These are phyloP conservation scores for Irpex rosettiformis DNA, from an alignment of 1,284 basidiomycete genomes.

Conservation along the genomic window DNA sequence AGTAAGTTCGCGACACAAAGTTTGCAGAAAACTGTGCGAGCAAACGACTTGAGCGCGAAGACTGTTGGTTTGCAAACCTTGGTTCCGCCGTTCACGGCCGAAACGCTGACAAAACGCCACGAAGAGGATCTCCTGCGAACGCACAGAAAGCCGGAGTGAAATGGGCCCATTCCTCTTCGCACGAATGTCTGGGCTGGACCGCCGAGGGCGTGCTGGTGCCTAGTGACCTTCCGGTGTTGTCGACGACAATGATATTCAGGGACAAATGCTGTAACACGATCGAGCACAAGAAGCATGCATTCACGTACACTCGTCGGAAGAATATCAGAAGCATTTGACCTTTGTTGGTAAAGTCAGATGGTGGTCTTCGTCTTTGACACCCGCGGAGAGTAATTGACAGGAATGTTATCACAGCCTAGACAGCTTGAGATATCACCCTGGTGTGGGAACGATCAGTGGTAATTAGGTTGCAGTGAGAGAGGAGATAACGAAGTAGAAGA, in stretches of 20 bases:
- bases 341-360: not conserved
- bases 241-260: not conserved
- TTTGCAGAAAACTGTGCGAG: not conserved
- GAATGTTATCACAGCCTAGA: not conserved
- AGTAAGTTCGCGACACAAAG: not conserved
- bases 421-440: not conserved
- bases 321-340: not conserved
- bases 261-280: constrained; percentile 1
- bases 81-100: not conserved
- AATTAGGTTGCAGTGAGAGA: not conserved
- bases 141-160: not conserved
- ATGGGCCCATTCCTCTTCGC: not conserved
- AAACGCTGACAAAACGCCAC: not conserved
- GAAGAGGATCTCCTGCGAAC: not conserved
- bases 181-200: not conserved
- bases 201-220: not conserved
- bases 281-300: not conserved
- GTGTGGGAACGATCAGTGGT: not conserved
- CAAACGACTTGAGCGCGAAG: not conserved
- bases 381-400: not conserved
- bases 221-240: not conserved
- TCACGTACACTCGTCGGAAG: not conserved
- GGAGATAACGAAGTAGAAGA: not conserved
- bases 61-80: not conserved
- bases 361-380: not conserved